Base-by-base conservation (phyloP, 208 protist species). In the Phytomonas serpens region DNA sequence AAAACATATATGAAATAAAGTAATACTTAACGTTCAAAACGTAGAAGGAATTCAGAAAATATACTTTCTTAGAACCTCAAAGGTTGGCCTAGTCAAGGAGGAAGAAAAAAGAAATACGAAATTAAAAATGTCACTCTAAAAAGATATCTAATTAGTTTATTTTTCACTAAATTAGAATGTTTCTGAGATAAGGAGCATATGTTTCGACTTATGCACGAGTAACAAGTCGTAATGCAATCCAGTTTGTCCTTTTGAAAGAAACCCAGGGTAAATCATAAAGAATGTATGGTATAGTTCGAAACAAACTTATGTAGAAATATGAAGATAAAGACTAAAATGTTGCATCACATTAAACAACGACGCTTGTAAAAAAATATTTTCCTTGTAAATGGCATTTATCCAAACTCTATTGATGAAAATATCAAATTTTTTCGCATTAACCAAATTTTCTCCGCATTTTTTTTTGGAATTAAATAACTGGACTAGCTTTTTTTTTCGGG, bases 101-200 rank as follows among this genome's bases (percentile, higher is more conserved):
- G 47, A 72, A 31, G 68, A 33, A 34, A 47, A 33, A 36, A 10
- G 27, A 38, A 51, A 34, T 16, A 9, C 13, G 14, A 67, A 67
- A 61, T 68, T 69, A 4, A 42, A 63, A 68, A 68, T 57, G 47
- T 27, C 47, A 57, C 27, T 57, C 19, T 9, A 57, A 57, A 57
- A 23, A 19, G 6, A 47, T 47, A 47, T 47, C 13, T 57, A 57
- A 27, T 7, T 66, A 10, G 0, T 33, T 27, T 57, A 27, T 57
- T 27, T 57, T 19, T 6, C 47, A 57, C 47, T 6, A 27, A 57
- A 57, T 9, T 27, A 27, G 23, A 6, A 5, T 1, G 19, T 57
- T 57, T 57, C 19, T 27, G 27, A 27, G 47, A 19, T 57, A 23
- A 3, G 40, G 40, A 14, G 5, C 23, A 27, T 57, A 19, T 7